Evolutionary conservation across 2,329 filamentous ascomycete species (phyloP), one percentile per base, ranked within the genome.

Genomic region (Cladosporium cucumerinum): DNA sequence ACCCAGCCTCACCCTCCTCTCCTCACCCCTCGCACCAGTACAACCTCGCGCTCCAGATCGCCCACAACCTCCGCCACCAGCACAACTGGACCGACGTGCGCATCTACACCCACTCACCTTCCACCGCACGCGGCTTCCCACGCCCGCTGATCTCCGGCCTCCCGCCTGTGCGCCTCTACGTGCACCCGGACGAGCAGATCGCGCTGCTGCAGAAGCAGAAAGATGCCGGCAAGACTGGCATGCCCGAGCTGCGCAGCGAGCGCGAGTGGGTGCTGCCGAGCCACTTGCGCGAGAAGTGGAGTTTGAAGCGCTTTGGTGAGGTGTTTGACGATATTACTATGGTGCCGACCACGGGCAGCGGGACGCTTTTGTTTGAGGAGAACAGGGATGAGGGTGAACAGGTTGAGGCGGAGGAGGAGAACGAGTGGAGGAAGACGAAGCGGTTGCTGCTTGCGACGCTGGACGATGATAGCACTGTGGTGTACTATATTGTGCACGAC

Each of bases 401-500:
- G 21, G 63, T 57, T 10, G 64, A 68, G 34, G 59, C 25, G 11
- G 34, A 55, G 25, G 73, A 74, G 55, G 69, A 48, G 54, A 78
- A 78, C 61, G 74, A 74, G 5, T 83, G 81, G 81, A 77, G 81
- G 66, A 76, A 71, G 25, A 78, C 76, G 57, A 94, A 93, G 80
- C 82, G 91, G 66, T 76, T 93, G 12, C 74, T 94, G n/a, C 80
- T 95, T 60, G 90, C 89, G 18, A 90, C 89, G 2, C 80, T 92
- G 57, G 89, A 92, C 73, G 87, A 90, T 71, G 91, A 95, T 77
- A 93, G 91, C 69, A 94, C 91, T 0, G 84, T 95, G 21, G 89
- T 92, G 48, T 95, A 94, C 78, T 95, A 95, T 74, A 84, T 93
- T 68, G 86, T 94, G 75, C 91, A 94, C 72, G 90, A 94, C 76